Conservation (phyloP, 768 basidiomycete genomes). For the Crepidotus variabilis region DNA sequence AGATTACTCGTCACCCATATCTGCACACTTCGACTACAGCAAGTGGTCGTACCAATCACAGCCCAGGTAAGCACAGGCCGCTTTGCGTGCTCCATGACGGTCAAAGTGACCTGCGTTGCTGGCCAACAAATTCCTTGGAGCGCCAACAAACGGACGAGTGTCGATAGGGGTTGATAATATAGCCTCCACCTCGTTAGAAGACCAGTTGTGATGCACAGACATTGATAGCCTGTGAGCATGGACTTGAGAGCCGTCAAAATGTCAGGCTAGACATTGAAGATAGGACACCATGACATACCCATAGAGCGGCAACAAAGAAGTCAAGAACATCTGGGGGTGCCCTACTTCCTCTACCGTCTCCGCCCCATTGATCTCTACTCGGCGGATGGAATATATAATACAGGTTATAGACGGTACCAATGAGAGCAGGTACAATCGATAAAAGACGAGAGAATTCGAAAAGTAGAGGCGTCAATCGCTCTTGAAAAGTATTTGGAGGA, state of each 20-base stretch:
- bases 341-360: constrained; percentile 8
- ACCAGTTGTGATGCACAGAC: constrained; percentile 82
- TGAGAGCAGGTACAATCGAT: constrained; percentile 67
- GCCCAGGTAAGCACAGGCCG: constrained; percentile 90
- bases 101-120: constrained; percentile 81
- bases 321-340: constrained; percentile 55
- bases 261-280: not conserved
- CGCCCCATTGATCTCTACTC: constrained; percentile 4
- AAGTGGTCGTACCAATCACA: constrained; percentile 85
- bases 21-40: constrained; percentile 77
- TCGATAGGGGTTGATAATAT: constrained; percentile 85
- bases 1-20: constrained; percentile 97
- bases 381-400: constrained; percentile 50
- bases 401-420: constrained; percentile 61
- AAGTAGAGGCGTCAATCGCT: constrained; percentile 51
- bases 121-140: constrained; percentile 97
- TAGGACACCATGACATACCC: constrained; percentile 44
- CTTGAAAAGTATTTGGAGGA: constrained; percentile 35
- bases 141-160: constrained; percentile 87
- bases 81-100: constrained; percentile 59
- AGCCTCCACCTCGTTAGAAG: constrained; percentile 86
- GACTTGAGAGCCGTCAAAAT: constrained; percentile 41
- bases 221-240: constrained; percentile 85
- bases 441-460: constrained; percentile 70
- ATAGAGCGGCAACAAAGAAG: constrained; percentile 63